phyloP scores from a whole-genome alignment of 2,329 filamentous ascomycete species.

The Monosporascus sp. region DNA sequence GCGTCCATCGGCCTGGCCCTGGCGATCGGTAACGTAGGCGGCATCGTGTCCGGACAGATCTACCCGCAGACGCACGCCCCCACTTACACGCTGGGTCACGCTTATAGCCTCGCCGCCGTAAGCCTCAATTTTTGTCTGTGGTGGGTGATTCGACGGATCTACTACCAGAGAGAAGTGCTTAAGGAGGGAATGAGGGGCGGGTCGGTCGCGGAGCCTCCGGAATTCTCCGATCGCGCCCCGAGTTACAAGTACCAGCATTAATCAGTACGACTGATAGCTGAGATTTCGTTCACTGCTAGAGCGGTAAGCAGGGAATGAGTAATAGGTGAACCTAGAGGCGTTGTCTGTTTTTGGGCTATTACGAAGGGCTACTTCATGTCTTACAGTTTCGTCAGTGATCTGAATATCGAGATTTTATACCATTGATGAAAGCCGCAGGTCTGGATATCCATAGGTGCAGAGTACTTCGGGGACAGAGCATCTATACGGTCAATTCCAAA shows the following conservation, averaged over 20 bases:
- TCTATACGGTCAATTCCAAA: no score
- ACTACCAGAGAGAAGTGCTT: constrained; percentile 7
- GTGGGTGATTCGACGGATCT: constrained; percentile 12
- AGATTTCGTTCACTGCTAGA: no score
- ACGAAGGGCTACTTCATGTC: no score
- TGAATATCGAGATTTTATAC: no score
- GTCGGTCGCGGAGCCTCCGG: neutral
- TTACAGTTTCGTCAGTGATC: no score
- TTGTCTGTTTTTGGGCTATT: no score
- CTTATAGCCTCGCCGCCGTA: constrained; percentile 12
- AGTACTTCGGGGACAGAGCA: no score
- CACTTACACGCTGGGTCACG: constrained; percentile 11
- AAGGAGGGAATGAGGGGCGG: constrained; percentile 6
- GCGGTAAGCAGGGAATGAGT: no score
- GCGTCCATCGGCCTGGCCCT: constrained; percentile 12
- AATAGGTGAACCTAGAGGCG: no score
- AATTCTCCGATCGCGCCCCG: constrained; percentile 11
- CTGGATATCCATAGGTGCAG: no score
- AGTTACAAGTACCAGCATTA: constrained; percentile 13
- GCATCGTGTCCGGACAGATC: constrained; percentile 15
- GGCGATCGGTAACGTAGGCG: constrained; percentile 11
- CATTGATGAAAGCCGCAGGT: no score
- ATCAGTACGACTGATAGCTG: no score
- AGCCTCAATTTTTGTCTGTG: constrained; percentile 10
- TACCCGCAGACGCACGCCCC: constrained; percentile 14